phyloP scores from a whole-genome alignment of 2,329 filamentous ascomycete species.

The Exophiala oligosperma region DNA sequence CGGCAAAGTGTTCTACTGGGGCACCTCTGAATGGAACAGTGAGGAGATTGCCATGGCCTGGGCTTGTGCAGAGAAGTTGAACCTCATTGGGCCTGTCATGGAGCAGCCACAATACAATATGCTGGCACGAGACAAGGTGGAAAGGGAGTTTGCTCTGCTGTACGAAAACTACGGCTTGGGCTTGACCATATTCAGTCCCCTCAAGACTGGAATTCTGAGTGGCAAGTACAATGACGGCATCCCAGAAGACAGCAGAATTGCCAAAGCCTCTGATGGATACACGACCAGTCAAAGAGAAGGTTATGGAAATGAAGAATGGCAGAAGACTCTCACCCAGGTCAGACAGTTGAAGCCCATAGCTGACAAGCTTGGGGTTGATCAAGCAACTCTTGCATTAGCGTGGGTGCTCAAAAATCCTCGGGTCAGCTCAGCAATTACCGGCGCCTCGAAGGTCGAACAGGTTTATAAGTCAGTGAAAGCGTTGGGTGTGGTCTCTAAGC shows the following conservation, averaged over 20 bases:
- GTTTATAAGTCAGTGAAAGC: slow-evolving; percentile 44
- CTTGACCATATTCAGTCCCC: slow-evolving; percentile 64
- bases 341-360: slow-evolving; percentile 60
- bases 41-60: slow-evolving; percentile 67
- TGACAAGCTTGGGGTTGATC: slow-evolving; percentile 62
- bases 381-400: slow-evolving; percentile 58
- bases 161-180: slow-evolving; percentile 63
- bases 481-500: slow-evolving; percentile 43
- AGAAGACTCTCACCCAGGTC: slow-evolving; percentile 57
- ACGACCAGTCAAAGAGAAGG: slow-evolving; percentile 47
- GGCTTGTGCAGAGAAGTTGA: slow-evolving; percentile 60
- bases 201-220: slow-evolving; percentile 62
- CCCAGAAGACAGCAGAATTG: slow-evolving; percentile 60
- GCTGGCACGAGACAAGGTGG: slow-evolving; percentile 61
- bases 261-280: slow-evolving; percentile 57
- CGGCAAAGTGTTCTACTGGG: slow-evolving; percentile 71
- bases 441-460: slow-evolving; percentile 46
- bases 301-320: slow-evolving; percentile 44
- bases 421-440: slow-evolving; percentile 44
- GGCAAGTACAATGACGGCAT: slow-evolving; percentile 69
- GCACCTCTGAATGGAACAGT: slow-evolving; percentile 68
- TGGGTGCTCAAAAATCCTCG: slow-evolving; percentile 62
- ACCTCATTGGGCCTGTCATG: slow-evolving; percentile 62
- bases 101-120: slow-evolving; percentile 70
- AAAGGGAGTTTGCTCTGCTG: slow-evolving; percentile 60